Evolutionary conservation across 1,284 basidiomycete species (phyloP), one percentile per base, ranked within the genome.

Genomic region (Sphaerobolus stellatus): DNA sequence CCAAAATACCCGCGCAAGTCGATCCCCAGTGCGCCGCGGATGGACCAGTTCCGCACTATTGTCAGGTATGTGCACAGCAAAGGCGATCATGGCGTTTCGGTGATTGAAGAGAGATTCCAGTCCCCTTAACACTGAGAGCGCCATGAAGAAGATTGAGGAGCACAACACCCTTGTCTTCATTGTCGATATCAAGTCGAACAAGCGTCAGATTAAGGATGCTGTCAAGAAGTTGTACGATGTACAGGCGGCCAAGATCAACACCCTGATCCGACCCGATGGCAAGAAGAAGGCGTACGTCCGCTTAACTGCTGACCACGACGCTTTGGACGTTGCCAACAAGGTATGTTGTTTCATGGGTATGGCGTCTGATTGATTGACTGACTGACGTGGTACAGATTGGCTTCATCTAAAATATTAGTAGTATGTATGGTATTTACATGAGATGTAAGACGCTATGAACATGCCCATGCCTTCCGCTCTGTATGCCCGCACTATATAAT

Each of bases 231-330:
- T 98, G 65, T 98, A 98, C 78, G 95, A 98, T 68, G 94, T 98
- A 56, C 87, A 96, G 75, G 91, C 94, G 33, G 88, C 87, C 50
- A 96, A 96, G 80, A 84, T 99, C 73, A 98, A 98, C 86, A 99
- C 97, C 49, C 84, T 99, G 68, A 98, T 98, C 75, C 90, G 94
- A 72, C 97, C 96, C 57, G 97, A 99, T 68, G 96, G 97, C 58
- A 94, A 90, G 85, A 99, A 99, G 85, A 99, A 99, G 90, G 96
- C 96, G 48, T 99, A 97, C 73, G 94, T 98, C 56, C 87, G 94
- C 52, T 79, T 99, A 68, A 92, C 94, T 34, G 76, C 95, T 30
- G 96, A 98, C 79, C 92, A 96, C 75, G 96, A 99, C 70, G 96
- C 96, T 49, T 78, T 98, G 64, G 96, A 99, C 74, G 92, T 99